Percentiles rank a stretch among this genome's conserved stretches.
These are phyloP conservation scores for Pterulicium gracile DNA, from an alignment of 1,284 basidiomycete genomes.

Conservation along the genomic window DNA sequence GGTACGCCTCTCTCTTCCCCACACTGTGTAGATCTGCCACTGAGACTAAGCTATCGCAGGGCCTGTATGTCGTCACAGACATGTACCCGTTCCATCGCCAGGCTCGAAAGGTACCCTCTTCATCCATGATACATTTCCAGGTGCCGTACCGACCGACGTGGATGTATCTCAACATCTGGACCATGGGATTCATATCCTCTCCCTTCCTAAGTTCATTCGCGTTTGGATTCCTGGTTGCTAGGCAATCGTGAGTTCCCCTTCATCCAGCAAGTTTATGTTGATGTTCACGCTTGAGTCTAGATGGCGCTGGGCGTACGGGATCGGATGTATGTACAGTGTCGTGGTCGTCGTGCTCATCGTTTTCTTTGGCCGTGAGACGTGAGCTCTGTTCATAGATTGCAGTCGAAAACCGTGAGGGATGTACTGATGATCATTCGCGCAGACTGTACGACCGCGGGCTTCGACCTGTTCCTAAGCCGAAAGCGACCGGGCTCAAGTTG, in stretches of 20 bases:
- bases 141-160: no score
- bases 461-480: constrained; percentile 22
- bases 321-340: constrained; percentile 29
- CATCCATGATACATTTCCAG: no score
- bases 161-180: constrained; percentile 56
- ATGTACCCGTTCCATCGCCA: constrained; percentile 69
- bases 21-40: neutral
- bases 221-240: constrained; percentile 60
- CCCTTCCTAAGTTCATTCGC: constrained; percentile 60
- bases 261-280: neutral
- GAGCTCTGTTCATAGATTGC: no score
- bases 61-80: constrained; percentile 56
- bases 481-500: constrained; percentile 21
- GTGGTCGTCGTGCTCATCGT: constrained; percentile 30
- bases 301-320: constrained; percentile 66
- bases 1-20: constrained; percentile 23
- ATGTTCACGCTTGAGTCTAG: constrained; percentile 16
- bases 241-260: constrained; percentile 26
- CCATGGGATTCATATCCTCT: constrained; percentile 56
- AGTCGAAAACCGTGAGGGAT: no score
- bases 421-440: no score
- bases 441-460: constrained; percentile 39
- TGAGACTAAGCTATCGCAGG: constrained; percentile 23
- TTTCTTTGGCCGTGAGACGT: constrained; percentile 37
- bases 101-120: constrained; percentile 43